A percentile compares a stretch with the other conserved stretches of the same genome.
These are phyloP conservation scores for Hyparrhenia diplandra DNA, from an alignment of 176 grass and related monocot species.

Conservation along the genomic window DNA sequence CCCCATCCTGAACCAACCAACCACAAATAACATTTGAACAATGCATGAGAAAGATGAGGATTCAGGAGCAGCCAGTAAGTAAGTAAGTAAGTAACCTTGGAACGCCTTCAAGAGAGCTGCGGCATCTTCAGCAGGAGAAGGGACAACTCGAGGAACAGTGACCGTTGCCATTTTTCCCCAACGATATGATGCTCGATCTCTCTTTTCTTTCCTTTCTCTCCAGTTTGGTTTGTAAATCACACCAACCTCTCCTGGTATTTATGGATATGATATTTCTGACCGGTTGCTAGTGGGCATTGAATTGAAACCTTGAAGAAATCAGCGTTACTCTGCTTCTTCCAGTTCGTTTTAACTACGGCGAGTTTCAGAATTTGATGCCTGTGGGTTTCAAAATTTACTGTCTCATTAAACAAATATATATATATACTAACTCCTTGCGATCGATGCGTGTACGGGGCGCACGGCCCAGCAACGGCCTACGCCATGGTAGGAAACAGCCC, in stretches of 20 bases:
- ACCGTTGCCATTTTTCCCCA: constrained; percentile 58
- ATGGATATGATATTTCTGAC: neutral
- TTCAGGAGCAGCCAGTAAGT: too few relatives aligned
- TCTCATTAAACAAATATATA: neutral
- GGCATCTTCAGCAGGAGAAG: constrained; percentile 73
- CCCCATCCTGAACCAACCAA: constrained; percentile 97
- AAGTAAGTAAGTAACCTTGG: too few relatives aligned
- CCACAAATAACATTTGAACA: too few relatives aligned
- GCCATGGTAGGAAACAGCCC: neutral
- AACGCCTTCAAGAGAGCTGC: constrained; percentile 70
- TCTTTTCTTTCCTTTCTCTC: neutral
- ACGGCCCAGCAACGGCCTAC: neutral
- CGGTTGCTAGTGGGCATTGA: neutral
- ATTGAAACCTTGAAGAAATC: neutral
- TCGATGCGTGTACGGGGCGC: neutral
- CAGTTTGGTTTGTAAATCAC: neutral
- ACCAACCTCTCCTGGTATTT: neutral
- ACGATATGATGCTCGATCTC: neutral
- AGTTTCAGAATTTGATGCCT: neutral
- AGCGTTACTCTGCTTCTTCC: neutral
- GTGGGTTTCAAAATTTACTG: neutral
- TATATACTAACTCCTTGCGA: neutral
- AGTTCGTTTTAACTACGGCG: neutral
- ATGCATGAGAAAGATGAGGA: too few relatives aligned
- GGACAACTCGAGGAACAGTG: constrained; percentile 43